Evolutionary conservation across 495 filamentous ascomycete genomes (phyloP).

Genomic region (Penicillium cataractarum): DNA sequence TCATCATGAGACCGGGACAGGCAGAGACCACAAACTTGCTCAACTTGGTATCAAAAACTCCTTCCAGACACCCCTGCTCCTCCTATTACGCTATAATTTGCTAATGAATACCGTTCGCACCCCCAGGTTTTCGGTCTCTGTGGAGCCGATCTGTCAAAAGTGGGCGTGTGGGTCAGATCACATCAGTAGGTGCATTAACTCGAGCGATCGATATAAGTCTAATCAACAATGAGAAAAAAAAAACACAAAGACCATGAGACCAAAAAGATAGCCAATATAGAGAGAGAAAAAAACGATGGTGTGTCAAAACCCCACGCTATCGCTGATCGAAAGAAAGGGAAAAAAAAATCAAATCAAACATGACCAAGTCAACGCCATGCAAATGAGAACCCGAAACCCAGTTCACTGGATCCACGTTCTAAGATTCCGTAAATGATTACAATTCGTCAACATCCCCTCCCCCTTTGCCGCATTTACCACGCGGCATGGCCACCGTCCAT

Average conservation of each 20-base stretch:
- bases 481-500: slow-evolving; percentile 83
- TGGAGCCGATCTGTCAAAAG: slow-evolving; percentile 26
- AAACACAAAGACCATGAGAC: neutral
- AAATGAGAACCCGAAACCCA: slow-evolving; percentile 13
- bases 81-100: neutral
- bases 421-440: neutral
- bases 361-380: slow-evolving; percentile 25
- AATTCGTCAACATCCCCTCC: neutral
- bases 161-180: slow-evolving; percentile 24
- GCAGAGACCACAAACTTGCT: neutral
- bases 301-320: slow-evolving; percentile 15
- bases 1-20: neutral
- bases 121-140: neutral
- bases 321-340: neutral
- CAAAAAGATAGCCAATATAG: neutral
- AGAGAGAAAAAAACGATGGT: slow-evolving; percentile 1
- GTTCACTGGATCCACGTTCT: neutral
- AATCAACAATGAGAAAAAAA: slow-evolving; percentile 16
- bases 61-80: neutral
- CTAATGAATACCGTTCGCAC: neutral
- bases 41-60: neutral
- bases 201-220: slow-evolving; percentile 29
- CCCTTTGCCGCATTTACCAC: slow-evolving; percentile 56
- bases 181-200: slow-evolving; percentile 23
- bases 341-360: slow-evolving; percentile 1